phyloP scores from a whole-genome alignment of 2,329 filamentous ascomycete genomes.

The Didymella segeticola region DNA sequence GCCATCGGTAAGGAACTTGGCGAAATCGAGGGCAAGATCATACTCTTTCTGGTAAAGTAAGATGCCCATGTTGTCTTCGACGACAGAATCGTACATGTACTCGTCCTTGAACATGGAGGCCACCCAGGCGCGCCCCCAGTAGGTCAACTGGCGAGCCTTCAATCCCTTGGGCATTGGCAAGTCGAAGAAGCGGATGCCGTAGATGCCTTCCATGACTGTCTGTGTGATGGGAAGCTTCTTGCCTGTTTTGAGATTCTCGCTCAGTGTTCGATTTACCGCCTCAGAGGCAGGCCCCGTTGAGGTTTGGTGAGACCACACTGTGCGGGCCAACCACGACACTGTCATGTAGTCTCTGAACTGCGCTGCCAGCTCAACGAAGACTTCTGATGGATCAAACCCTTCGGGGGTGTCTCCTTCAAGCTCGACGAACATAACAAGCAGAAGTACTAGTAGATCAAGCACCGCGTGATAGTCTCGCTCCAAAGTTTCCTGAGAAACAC shows the following conservation, averaged over 20 bases:
- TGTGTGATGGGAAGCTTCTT: slow-evolving; percentile 44
- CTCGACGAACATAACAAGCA: slow-evolving; percentile 77
- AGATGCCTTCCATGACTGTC: slow-evolving; percentile 46
- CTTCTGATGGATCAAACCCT: slow-evolving; percentile 66
- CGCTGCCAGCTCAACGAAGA: slow-evolving; percentile 70
- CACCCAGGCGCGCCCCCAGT: slow-evolving; percentile 57
- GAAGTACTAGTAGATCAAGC: slow-evolving; percentile 80
- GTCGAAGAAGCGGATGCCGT: slow-evolving; percentile 41
- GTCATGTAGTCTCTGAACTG: slow-evolving; percentile 47
- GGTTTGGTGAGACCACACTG: slow-evolving; percentile 42
- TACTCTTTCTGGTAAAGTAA: slow-evolving; percentile 53
- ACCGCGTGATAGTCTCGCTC: slow-evolving; percentile 75
- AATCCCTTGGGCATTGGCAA: slow-evolving; percentile 34
- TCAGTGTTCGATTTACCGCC: slow-evolving; percentile 29
- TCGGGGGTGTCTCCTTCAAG: slow-evolving; percentile 72
- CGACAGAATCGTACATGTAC: slow-evolving; percentile 41
- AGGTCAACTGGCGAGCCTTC: slow-evolving; percentile 48
- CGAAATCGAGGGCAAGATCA: slow-evolving; percentile 65
- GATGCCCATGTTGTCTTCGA: slow-evolving; percentile 53
- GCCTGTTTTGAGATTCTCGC: slow-evolving; percentile 32
- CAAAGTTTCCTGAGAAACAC: slow-evolving; percentile 79
- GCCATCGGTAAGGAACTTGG: slow-evolving; percentile 67
- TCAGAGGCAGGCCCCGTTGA: slow-evolving; percentile 40
- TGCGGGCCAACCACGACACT: slow-evolving; percentile 45
- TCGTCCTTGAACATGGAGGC: slow-evolving; percentile 48